Percentiles rank a stretch among this genome's conserved stretches.
Conservation (phyloP, 768 basidiomycete species). For the Coprinopsis marcescibilis region DNA sequence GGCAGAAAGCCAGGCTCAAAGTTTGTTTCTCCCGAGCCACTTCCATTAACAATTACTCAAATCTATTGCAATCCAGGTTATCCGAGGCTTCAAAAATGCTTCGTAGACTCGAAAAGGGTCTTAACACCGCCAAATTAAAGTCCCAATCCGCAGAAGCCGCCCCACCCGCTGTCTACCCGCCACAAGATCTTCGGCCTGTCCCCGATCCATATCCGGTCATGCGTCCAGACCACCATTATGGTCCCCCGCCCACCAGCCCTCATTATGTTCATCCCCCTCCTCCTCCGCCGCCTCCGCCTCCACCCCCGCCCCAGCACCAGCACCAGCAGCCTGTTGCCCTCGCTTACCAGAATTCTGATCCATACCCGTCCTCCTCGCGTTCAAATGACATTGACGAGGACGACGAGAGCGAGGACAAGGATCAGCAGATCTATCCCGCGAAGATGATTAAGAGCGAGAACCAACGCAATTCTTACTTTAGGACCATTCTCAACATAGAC, state of each 20-base stretch:
- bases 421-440: constrained; percentile 66
- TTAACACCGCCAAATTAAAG: constrained; percentile 73
- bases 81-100: constrained; percentile 90
- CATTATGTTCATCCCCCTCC: constrained; percentile 37
- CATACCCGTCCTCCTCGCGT: constrained; percentile 17
- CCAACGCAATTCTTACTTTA: constrained; percentile 71
- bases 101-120: constrained; percentile 77
- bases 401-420: constrained; percentile 52
- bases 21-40: constrained; percentile 33
- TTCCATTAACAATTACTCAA: constrained; percentile 12
- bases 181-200: constrained; percentile 25
- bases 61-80: constrained; percentile 38
- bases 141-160: constrained; percentile 39
- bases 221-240: constrained; percentile 23
- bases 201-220: constrained; percentile 10
- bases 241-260: constrained; percentile 26
- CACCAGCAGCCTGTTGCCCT: constrained; percentile 17
- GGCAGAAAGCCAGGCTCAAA: constrained; percentile 89
- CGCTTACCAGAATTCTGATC: constrained; percentile 23
- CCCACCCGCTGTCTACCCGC: constrained; percentile 27
- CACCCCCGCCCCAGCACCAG: too few species aligned
- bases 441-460: constrained; percentile 75
- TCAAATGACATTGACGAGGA: constrained; percentile 59
- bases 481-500: constrained; percentile 79
- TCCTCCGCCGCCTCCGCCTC: constrained; percentile 30